Evolutionary conservation across 495 filamentous ascomycete genomes (phyloP).

Genomic region (Daldinia childiae): DNA sequence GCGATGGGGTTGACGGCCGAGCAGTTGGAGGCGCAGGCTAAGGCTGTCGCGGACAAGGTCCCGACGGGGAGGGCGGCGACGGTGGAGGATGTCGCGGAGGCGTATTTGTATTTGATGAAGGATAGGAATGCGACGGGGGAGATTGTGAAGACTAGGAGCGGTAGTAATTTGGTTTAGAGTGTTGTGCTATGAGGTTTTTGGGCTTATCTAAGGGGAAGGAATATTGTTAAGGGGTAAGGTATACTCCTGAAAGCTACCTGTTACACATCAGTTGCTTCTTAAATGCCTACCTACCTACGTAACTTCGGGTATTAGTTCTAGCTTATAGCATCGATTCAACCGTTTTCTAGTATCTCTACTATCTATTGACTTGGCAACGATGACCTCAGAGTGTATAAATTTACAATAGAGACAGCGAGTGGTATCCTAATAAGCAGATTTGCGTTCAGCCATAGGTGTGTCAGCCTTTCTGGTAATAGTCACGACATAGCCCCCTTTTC

Average conservation of each 20-base stretch:
- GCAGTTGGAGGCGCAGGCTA: constrained; percentile 47
- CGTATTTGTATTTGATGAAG: constrained; percentile 71
- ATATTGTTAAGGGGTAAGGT: not conserved
- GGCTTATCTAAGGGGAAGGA: not conserved
- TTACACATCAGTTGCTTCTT: no score
- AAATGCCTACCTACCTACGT: no score
- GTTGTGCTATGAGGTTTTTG: not conserved
- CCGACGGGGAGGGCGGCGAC: constrained; percentile 59
- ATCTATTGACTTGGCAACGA: no score
- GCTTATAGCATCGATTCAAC: no score
- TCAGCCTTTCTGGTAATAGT: no score
- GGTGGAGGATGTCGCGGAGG: constrained; percentile 69
- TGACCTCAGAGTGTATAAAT: no score
- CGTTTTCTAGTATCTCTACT: no score
- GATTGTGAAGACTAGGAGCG: constrained; percentile 38
- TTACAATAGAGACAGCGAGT: no score
- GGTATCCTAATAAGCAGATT: no score
- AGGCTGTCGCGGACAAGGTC: constrained; percentile 22
- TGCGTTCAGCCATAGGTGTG: no score
- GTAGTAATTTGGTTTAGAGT: constrained; percentile 37
- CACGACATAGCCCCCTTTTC: no score
- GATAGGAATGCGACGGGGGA: constrained; percentile 54
- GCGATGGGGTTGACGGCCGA: constrained; percentile 33
- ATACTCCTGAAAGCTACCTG: not conserved
- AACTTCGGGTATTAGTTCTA: no score